phyloP scores from a whole-genome alignment of 495 filamentous ascomycete genomes.

The Endocarpon pusillum region DNA sequence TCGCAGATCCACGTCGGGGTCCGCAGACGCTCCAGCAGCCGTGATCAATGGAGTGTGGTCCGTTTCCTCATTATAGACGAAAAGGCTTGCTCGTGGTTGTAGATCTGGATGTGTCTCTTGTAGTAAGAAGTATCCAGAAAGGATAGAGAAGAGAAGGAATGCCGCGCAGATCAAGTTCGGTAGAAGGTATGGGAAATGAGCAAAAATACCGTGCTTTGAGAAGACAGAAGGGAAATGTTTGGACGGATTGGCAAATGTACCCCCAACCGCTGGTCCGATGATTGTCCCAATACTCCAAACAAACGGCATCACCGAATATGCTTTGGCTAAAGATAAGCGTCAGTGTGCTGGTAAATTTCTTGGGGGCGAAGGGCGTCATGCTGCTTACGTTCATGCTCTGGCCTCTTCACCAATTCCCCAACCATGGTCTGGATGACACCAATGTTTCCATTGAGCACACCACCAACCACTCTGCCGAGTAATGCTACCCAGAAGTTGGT shows the following conservation, averaged over 20 bases:
- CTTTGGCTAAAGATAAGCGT: constrained; percentile 51
- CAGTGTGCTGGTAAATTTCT: constrained; percentile 3
- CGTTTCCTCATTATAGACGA: constrained; percentile 30
- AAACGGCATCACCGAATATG: constrained; percentile 75
- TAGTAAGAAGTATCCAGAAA: constrained; percentile 54
- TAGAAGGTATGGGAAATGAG: constrained; percentile 63
- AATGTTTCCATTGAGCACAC: constrained; percentile 72
- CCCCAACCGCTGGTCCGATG: constrained; percentile 66
- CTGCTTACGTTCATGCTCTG: constrained; percentile 71
- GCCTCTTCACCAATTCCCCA: constrained; percentile 58
- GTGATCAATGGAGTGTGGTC: constrained; percentile 54
- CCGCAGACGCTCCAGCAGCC: constrained; percentile 50
- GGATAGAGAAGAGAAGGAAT: constrained; percentile 54
- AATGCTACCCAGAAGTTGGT: constrained; percentile 65
- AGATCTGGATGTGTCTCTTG: constrained; percentile 71
- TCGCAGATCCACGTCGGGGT: constrained; percentile 51
- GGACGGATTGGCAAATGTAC: constrained; percentile 56
- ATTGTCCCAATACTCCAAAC: constrained; percentile 79
- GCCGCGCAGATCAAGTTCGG: constrained; percentile 63
- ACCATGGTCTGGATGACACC: constrained; percentile 91
- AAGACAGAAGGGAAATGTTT: constrained; percentile 49
- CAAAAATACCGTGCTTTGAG: constrained; percentile 45
- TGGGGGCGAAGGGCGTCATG: too few species aligned
- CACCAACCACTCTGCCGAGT: constrained; percentile 55
- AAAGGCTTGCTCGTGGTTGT: constrained; percentile 38